These are phyloP conservation scores for Venturiaceae sp. DNA, from an alignment of 2,329 filamentous ascomycete species.

Conservation along the genomic window DNA sequence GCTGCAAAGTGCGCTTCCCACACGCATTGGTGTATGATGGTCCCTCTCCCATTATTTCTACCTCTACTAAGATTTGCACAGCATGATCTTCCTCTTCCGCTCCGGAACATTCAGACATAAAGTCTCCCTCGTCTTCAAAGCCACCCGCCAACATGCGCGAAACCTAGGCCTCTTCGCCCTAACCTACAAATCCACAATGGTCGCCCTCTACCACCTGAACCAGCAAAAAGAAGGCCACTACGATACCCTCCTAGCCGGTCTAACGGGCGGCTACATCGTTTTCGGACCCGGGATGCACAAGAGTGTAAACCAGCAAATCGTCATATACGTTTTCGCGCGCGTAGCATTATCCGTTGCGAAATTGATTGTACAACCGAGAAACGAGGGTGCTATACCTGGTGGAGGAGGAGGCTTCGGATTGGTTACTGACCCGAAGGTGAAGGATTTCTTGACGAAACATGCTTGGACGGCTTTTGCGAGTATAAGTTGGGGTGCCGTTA, in stretches of 20 bases:
- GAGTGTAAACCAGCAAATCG: slow-evolving; percentile 89
- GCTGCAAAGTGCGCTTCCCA: slow-evolving; percentile 93
- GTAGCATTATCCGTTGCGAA: slow-evolving; percentile 79
- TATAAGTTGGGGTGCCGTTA: slow-evolving; percentile 83
- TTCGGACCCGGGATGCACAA: slow-evolving; percentile 75
- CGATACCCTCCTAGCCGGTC: slow-evolving; percentile 77
- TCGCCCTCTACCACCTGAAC: slow-evolving; percentile 52
- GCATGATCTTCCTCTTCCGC: slow-evolving; percentile 95
- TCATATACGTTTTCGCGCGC: slow-evolving; percentile 93
- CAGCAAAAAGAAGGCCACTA: slow-evolving; percentile 55
- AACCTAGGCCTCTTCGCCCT: slow-evolving; percentile 89
- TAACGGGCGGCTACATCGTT: slow-evolving; percentile 84
- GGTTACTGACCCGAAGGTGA: slow-evolving; percentile 25
- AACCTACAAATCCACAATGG: slow-evolving; percentile 78
- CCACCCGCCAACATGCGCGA: slow-evolving; percentile 79
- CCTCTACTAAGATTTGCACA: slow-evolving; percentile 23
- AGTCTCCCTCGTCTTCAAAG: slow-evolving; percentile 64
- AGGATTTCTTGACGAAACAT: slow-evolving; percentile 39
- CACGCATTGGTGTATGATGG: slow-evolving; percentile 70
- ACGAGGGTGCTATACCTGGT: slow-evolving; percentile 17
- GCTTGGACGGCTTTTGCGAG: slow-evolving; percentile 92
- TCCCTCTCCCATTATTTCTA: slow-evolving; percentile 13
- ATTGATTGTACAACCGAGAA: slow-evolving; percentile 59
- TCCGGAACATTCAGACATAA: slow-evolving; percentile 86
- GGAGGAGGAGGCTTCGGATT: slow-evolving; percentile 30